These are phyloP conservation scores for Begonia peltatifolia DNA, from an alignment of 306 rosid species.

Conservation along the genomic window DNA sequence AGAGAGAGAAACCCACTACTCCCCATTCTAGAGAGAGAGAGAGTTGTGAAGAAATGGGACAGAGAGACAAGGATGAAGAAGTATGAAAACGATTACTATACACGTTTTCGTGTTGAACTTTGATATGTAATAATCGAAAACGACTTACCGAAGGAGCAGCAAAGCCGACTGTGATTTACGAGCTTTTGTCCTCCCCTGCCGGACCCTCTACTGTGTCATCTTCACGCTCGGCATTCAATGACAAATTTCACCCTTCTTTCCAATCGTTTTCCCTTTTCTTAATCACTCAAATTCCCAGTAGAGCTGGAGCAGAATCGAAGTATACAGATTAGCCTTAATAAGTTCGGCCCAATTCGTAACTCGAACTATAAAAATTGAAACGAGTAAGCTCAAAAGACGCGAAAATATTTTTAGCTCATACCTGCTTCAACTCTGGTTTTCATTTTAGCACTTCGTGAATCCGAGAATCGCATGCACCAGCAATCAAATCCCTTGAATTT, in stretches of 20 bases:
- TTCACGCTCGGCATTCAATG: not conserved
- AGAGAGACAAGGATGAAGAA: too few species aligned
- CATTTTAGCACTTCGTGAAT: too few species aligned
- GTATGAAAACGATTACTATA: not conserved
- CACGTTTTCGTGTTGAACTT: not conserved
- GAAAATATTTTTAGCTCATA: too few species aligned
- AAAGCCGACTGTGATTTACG: constrained; percentile 16
- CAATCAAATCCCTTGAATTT: constrained; percentile 4
- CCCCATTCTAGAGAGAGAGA: too few species aligned
- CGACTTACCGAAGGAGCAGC: constrained; percentile 45
- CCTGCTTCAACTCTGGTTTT: not conserved
- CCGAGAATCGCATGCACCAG: too few species aligned
- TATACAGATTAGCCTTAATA: too few species aligned
- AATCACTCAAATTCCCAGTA: not conserved
- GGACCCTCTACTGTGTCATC: constrained; percentile 1
- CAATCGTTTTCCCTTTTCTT: not conserved
- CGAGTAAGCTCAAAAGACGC: too few species aligned
- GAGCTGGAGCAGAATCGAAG: too few species aligned
- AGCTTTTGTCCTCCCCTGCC: constrained; percentile 4
- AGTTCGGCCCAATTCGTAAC: too few species aligned
- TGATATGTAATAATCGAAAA: constrained; percentile 46
- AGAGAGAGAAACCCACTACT: too few species aligned
- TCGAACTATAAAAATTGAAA: too few species aligned
- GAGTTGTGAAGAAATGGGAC: too few species aligned
- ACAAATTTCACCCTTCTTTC: not conserved